A percentile compares a stretch with the other conserved stretches of the same genome.
These are phyloP conservation scores for Xerocomellus dryophilus DNA, from an alignment of 768 basidiomycete species.

Conservation along the genomic window DNA sequence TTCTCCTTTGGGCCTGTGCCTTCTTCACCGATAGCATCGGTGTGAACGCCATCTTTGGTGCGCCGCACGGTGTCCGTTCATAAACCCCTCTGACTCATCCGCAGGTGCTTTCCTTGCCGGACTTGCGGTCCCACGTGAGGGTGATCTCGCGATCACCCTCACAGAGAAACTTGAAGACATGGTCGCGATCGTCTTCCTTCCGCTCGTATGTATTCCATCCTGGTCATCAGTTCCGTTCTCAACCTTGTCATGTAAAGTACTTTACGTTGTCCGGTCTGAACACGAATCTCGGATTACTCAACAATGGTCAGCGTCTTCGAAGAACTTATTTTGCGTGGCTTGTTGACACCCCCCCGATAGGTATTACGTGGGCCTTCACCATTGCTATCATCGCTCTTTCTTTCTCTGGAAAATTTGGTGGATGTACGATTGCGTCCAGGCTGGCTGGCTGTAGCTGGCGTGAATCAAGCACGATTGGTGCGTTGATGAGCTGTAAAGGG, in stretches of 20 bases:
- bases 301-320: conserved; percentile 51
- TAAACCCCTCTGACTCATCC: no score
- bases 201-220: conserved; percentile 48
- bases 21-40: conserved; percentile 95
- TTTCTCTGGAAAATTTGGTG: conserved; percentile 86
- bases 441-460: conserved; percentile 72
- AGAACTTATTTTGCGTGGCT: not conserved
- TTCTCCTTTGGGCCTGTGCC: conserved; percentile 79
- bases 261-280: conserved; percentile 90
- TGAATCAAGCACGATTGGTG: conserved; percentile 81
- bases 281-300: conserved; percentile 81
- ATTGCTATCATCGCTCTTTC: conserved; percentile 76
- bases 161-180: conserved; percentile 97
- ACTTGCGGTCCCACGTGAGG: conserved; percentile 81
- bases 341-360: conserved; percentile 31
- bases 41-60: conserved; percentile 89
- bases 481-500: conserved; percentile 96
- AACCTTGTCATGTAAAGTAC: conserved; percentile 50
- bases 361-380: conserved; percentile 85
- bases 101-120: conserved; percentile 65
- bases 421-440: conserved; percentile 69
- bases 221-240: not conserved
- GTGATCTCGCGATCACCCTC: conserved; percentile 80
- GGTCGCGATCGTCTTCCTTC: conserved; percentile 85
- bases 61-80: no score